These are phyloP conservation scores for Laguncularia racemosa DNA, from an alignment of 345 rosid species.

Conservation along the genomic window DNA sequence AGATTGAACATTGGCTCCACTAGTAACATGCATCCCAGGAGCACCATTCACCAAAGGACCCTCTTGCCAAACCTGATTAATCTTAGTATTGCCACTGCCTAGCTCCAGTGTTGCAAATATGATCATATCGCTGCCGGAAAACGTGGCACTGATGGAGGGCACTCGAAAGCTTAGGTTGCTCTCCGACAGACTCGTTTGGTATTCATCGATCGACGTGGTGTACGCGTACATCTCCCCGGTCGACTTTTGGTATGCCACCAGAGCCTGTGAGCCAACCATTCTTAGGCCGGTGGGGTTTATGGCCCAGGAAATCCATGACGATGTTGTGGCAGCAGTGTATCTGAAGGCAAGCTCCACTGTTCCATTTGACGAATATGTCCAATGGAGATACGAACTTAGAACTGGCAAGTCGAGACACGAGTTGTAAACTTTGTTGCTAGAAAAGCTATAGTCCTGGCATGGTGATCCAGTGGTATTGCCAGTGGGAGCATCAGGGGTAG, in stretches of 20 bases:
- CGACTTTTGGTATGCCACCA: conserved; percentile 48
- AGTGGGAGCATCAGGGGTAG: too few species aligned
- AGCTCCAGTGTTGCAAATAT: conserved; percentile 64
- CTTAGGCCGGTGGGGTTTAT: conserved; percentile 29
- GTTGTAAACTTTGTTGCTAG: conserved; percentile 4
- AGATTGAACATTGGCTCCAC: conserved; percentile 25
- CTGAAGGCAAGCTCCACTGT: conserved; percentile 57
- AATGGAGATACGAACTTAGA: conserved; percentile 37
- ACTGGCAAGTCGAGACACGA: conserved; percentile 36
- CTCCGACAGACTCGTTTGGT: neutral
- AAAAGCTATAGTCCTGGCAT: conserved; percentile 14
- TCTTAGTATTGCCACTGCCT: conserved; percentile 8
- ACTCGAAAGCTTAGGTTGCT: conserved; percentile 40
- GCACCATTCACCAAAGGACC: conserved; percentile 29
- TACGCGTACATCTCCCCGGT: conserved; percentile 25
- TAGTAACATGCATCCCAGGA: neutral
- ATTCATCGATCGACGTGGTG: conserved; percentile 17
- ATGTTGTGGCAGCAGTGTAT: conserved; percentile 22
- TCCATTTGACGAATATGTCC: conserved; percentile 39
- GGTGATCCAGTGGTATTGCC: too few species aligned
- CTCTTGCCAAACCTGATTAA: conserved; percentile 70
- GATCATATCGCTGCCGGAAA: conserved; percentile 28
- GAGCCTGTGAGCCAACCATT: conserved; percentile 61
- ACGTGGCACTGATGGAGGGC: conserved; percentile 18
- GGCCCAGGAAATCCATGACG: conserved; percentile 71